Conservation (phyloP, 257 asterid species). For the Salvia splendens region DNA sequence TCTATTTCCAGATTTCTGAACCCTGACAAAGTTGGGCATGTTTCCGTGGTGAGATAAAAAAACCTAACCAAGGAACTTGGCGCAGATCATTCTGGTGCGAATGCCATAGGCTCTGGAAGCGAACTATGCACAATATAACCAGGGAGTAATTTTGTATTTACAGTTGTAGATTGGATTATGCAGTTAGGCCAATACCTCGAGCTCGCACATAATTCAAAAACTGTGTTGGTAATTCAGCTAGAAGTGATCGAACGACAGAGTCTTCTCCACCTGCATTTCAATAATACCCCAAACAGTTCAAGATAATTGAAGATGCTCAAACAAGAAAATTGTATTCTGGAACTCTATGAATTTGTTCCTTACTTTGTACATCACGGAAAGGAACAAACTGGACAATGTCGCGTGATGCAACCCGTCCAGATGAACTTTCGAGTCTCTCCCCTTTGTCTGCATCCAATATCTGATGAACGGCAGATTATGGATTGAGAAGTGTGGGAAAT, state of each 20-base stretch:
- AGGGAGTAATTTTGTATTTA: slow-evolving; percentile 47
- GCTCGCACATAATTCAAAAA: slow-evolving; percentile 74
- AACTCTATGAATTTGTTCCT: slow-evolving; percentile 27
- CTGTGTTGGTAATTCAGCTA: slow-evolving; percentile 92
- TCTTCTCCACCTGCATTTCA: slow-evolving; percentile 67
- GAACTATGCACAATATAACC: slow-evolving; percentile 28
- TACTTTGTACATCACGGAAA: slow-evolving; percentile 87
- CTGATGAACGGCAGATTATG: slow-evolving; percentile 42
- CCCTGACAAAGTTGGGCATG: slow-evolving; percentile 32
- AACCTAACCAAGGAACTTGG: slow-evolving; percentile 33
- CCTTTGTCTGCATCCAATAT: slow-evolving; percentile 93
- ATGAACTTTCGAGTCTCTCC: slow-evolving; percentile 81
- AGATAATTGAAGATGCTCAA: slow-evolving; percentile 1
- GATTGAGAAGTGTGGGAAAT: slow-evolving; percentile 8
- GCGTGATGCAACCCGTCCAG: slow-evolving; percentile 91
- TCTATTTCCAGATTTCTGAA: slow-evolving; percentile 37
- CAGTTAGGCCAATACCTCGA: slow-evolving; percentile 63
- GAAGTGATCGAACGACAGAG: slow-evolving; percentile 78
- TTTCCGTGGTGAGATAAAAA: slow-evolving; percentile 33
- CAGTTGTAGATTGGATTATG: slow-evolving; percentile 41
- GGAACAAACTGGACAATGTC: slow-evolving; percentile 98
- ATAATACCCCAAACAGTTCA: slow-evolving; percentile 3
- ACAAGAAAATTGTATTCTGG: neutral
- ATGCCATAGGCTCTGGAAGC: slow-evolving; percentile 29
- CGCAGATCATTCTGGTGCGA: slow-evolving; percentile 24